Percentiles rank a stretch among this genome's conserved stretches.
Conservation (phyloP, 108 stramenopile genomes). For the Skeletonema menzelii region DNA sequence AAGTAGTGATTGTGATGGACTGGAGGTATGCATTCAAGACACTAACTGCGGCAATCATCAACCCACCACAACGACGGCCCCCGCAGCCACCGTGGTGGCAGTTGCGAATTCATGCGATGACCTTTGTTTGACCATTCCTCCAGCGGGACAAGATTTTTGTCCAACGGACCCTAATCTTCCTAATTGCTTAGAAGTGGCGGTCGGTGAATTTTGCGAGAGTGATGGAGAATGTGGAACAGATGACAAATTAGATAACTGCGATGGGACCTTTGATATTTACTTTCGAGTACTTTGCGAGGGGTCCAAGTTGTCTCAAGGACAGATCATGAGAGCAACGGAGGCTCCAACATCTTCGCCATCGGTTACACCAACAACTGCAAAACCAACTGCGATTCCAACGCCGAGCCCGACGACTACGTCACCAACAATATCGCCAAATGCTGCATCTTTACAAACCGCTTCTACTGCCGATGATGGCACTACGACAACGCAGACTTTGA, state of each 20-base stretch:
- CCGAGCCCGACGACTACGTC: not conserved
- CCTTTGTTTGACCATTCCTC: conserved; percentile 31
- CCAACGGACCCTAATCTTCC: conserved; percentile 26
- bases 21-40: conserved; percentile 17
- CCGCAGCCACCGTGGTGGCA: not conserved
- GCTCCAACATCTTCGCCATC: conserved; percentile 7
- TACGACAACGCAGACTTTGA: too few species aligned
- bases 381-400: not conserved
- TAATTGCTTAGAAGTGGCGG: conserved; percentile 31
- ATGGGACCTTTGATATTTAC: conserved; percentile 39
- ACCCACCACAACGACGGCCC: conserved; percentile 9
- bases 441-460: not conserved
- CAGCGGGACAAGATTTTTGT: conserved; percentile 14
- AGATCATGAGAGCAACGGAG: conserved; percentile 18
- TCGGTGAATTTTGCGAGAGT: conserved; percentile 41
- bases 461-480: not conserved
- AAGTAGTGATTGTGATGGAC: conserved; percentile 1
- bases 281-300: conserved; percentile 36
- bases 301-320: conserved; percentile 26
- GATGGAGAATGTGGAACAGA: conserved; percentile 41
- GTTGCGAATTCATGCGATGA: conserved; percentile 23
- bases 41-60: not conserved
- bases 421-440: not conserved
- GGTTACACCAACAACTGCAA: not conserved
- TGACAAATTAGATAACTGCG: conserved; percentile 42